phyloP scores from a whole-genome alignment of 345 rosid genomes.

The Clausena lansium region DNA sequence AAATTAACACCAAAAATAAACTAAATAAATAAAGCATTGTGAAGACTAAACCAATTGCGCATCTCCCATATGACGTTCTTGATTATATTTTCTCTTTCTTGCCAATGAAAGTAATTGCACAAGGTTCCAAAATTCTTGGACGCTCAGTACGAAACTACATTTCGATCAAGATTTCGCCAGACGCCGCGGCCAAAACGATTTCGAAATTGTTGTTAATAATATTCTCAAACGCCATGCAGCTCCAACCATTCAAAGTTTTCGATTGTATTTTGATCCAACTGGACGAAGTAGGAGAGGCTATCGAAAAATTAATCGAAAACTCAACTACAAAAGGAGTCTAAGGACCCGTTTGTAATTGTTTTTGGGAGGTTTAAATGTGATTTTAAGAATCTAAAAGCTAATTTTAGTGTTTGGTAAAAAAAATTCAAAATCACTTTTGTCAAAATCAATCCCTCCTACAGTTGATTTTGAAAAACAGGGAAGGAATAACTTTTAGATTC shows the following conservation, averaged over 20 bases:
- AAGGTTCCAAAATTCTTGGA: conserved; percentile 12
- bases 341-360: too few species aligned
- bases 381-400: too few species aligned
- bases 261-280: conserved; percentile 9
- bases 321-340: conserved; percentile 20
- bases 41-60: neutral
- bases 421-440: too few species aligned
- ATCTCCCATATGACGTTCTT: conserved; percentile 10
- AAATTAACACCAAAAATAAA: neutral
- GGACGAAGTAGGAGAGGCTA: neutral
- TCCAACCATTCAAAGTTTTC: neutral
- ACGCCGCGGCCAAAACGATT: neutral
- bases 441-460: too few species aligned
- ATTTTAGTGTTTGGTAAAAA: too few species aligned
- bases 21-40: neutral
- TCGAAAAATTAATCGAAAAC: conserved; percentile 18
- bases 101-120: neutral
- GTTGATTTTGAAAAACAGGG: too few species aligned
- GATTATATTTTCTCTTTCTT: conserved; percentile 12
- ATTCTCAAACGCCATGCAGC: conserved; percentile 4
- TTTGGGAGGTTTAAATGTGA: too few species aligned
- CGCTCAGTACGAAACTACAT: neutral
- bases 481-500: too few species aligned
- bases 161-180: conserved; percentile 10
- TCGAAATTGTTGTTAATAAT: neutral